A percentile compares a stretch with the other conserved stretches of the same genome.
phyloP scores from a whole-genome alignment of 2,329 filamentous ascomycete species.

The Fusarium albidum region DNA sequence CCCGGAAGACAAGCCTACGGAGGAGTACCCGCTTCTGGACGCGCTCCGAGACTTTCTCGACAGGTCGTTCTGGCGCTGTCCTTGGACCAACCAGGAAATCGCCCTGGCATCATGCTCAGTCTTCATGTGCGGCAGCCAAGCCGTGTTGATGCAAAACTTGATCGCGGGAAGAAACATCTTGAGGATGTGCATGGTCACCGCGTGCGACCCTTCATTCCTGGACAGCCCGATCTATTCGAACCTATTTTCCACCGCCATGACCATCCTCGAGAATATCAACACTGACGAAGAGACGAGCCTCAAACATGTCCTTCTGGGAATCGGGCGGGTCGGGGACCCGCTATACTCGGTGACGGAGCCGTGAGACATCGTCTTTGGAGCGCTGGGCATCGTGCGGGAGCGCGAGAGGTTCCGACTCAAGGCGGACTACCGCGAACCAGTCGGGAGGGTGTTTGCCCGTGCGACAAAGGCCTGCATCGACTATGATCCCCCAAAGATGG shows the following conservation, averaged over 20 bases:
- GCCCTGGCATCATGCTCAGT: not conserved
- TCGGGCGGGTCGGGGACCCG: slow-evolving; percentile 16
- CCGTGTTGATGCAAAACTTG: slow-evolving; percentile 12
- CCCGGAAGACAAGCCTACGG: not conserved
- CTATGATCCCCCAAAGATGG: slow-evolving; percentile 8
- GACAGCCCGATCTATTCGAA: no score
- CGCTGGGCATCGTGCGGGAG: slow-evolving; percentile 23
- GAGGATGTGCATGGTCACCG: not conserved
- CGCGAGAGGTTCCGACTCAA: not conserved
- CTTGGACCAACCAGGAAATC: slow-evolving; percentile 21
- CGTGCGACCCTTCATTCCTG: no score
- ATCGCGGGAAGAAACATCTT: slow-evolving; percentile 16
- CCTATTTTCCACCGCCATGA: no score
- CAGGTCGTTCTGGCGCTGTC: slow-evolving; percentile 11
- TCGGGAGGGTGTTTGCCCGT: slow-evolving; percentile 9
- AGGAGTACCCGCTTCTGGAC: not conserved
- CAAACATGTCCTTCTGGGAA: slow-evolving; percentile 5
- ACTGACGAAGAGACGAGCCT: not conserved
- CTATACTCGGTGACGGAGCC: slow-evolving; percentile 33
- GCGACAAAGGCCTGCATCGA: slow-evolving; percentile 21
- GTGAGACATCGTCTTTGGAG: slow-evolving; percentile 30
- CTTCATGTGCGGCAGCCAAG: slow-evolving; percentile 8
- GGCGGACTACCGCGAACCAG: slow-evolving; percentile 14
- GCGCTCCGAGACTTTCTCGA: slow-evolving; percentile 9
- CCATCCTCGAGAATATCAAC: not conserved